Evolutionary conservation across 2,329 filamentous ascomycete genomes (phyloP).

Genomic region (Cladophialophora bantiana): DNA sequence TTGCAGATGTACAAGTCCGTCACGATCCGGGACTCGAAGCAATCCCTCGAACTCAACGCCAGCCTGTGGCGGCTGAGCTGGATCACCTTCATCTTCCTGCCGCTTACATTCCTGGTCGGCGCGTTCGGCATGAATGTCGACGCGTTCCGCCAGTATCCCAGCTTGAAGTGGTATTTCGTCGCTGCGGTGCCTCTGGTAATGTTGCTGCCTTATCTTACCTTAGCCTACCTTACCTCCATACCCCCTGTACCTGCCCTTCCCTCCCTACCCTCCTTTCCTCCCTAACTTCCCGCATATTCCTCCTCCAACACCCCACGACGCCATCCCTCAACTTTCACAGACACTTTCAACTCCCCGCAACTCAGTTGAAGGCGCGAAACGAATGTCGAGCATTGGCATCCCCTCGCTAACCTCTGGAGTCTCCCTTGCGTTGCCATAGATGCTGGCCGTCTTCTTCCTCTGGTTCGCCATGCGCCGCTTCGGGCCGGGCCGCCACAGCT

Average conservation of each 20-base stretch:
- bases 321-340: too few relatives aligned
- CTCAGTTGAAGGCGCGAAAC: too few relatives aligned
- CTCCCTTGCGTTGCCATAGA: not conserved
- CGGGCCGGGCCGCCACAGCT: not conserved
- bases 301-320: too few relatives aligned
- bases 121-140: constrained; percentile 52
- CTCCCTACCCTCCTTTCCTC: too few relatives aligned
- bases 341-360: too few relatives aligned
- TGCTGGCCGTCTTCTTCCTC: constrained; percentile 10
- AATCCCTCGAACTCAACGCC: constrained; percentile 31
- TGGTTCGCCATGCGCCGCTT: constrained; percentile 21
- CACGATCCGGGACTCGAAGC: constrained; percentile 55
- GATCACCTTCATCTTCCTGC: constrained; percentile 52
- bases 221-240: not conserved
- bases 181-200: constrained; percentile 50
- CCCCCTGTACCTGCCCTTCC: not conserved
- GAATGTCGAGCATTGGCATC: too few relatives aligned
- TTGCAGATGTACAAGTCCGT: constrained; percentile 56
- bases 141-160: constrained; percentile 51
- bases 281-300: too few relatives aligned
- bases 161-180: constrained; percentile 61
- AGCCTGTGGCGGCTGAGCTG: constrained; percentile 46
- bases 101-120: constrained; percentile 57
- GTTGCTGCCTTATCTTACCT: not conserved
- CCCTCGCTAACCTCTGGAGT: too few relatives aligned